Evolutionary conservation across 2,329 filamentous ascomycete genomes (phyloP).

Genomic region (Trichophyton benhamiae): DNA sequence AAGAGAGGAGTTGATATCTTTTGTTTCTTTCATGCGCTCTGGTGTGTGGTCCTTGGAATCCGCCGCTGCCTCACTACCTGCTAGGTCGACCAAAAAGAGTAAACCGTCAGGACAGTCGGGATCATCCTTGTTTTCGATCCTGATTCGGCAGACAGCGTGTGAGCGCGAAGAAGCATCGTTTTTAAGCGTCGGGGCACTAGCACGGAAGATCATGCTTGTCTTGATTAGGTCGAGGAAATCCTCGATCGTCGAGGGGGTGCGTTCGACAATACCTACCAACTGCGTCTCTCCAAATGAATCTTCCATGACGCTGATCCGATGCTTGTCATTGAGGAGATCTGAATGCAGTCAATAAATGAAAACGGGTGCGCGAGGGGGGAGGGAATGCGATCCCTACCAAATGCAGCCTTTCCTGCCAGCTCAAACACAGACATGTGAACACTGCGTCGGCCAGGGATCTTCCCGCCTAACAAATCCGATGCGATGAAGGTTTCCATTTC

Average conservation of each 20-base stretch:
- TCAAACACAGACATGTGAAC: slow-evolving; percentile 2
- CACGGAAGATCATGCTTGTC: neutral
- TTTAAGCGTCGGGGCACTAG: neutral
- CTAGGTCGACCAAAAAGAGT: neutral
- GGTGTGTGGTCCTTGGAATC: neutral
- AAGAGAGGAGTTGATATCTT: neutral
- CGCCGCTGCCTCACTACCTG: neutral
- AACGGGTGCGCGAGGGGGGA: too few species aligned
- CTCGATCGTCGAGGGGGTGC: neutral
- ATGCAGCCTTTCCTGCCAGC: neutral
- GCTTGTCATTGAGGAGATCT: neutral
- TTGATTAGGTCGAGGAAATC: neutral
- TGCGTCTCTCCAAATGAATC: neutral
- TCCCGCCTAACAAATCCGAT: neutral
- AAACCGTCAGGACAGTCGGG: neutral
- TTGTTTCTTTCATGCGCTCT: slow-evolving; percentile 1
- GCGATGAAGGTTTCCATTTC: slow-evolving; percentile 1
- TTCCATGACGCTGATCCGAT: neutral
- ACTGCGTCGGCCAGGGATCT: neutral
- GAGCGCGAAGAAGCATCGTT: neutral
- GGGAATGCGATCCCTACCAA: neutral
- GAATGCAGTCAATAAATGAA: neutral
- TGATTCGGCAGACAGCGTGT: neutral
- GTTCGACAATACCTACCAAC: slow-evolving; percentile 1
- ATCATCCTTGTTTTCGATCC: neutral